Conservation (phyloP, 1,284 basidiomycete genomes). For the Coniophora puteana region DNA sequence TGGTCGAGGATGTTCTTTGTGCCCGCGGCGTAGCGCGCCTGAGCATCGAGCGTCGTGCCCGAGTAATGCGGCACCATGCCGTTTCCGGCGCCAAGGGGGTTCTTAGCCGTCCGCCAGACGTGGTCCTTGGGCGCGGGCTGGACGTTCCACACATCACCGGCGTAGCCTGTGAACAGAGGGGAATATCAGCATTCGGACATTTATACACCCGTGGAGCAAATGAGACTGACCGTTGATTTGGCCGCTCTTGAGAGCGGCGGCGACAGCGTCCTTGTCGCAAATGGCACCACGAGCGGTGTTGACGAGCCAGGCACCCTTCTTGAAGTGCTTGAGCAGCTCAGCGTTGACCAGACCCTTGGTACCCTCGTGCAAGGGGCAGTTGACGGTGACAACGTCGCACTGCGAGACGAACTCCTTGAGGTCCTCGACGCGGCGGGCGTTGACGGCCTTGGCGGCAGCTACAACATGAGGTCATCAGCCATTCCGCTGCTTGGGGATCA, state of each 20-base stretch:
- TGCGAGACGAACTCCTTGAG: constrained; percentile 84
- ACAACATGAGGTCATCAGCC: constrained; percentile 8
- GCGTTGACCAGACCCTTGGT: constrained; percentile 81
- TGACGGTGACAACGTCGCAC: constrained; percentile 85
- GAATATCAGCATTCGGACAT: background rate
- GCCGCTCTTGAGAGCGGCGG: constrained; percentile 75
- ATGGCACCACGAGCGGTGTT: constrained; percentile 96
- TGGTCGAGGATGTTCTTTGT: constrained; percentile 78
- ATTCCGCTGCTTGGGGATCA: background rate
- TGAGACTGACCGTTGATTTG: constrained; percentile 55
- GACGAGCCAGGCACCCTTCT: constrained; percentile 88
- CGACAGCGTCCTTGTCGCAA: constrained; percentile 80
- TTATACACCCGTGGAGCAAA: constrained; percentile 17
- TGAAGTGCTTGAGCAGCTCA: constrained; percentile 86
- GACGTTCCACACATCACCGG: constrained; percentile 74
- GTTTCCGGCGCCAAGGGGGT: constrained; percentile 77
- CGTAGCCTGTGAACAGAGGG: constrained; percentile 38
- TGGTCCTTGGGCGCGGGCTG: constrained; percentile 87
- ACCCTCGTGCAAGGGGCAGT: constrained; percentile 89
- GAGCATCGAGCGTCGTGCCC: constrained; percentile 91
- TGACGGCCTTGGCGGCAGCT: constrained; percentile 70
- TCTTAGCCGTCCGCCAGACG: constrained; percentile 82
- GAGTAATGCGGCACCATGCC: constrained; percentile 88
- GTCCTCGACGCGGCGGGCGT: constrained; percentile 75
- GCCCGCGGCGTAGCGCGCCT: constrained; percentile 84